These are phyloP conservation scores for Sporobolomyces phaffii DNA, from an alignment of 768 basidiomycete genomes.

Conservation along the genomic window DNA sequence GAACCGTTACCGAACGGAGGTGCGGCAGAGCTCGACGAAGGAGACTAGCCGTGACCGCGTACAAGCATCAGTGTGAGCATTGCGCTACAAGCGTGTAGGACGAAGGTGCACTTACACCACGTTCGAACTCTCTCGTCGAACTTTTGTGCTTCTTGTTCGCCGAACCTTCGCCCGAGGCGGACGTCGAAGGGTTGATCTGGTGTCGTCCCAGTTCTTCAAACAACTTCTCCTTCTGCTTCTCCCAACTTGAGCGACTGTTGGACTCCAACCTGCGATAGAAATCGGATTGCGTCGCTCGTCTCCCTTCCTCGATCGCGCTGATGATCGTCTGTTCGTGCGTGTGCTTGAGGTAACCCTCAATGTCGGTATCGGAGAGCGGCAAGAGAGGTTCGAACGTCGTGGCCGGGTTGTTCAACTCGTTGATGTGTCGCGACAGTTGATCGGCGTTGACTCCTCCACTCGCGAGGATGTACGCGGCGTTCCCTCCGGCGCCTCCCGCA, in stretches of 20 bases:
- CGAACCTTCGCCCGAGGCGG: not conserved
- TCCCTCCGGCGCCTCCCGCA: not conserved
- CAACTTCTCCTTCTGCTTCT: constrained; percentile 77
- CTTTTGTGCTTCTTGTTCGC: not conserved
- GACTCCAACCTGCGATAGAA: constrained; percentile 77
- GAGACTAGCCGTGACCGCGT: not conserved
- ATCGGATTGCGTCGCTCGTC: constrained; percentile 74
- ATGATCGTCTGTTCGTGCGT: constrained; percentile 92
- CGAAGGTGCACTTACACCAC: constrained; percentile 7
- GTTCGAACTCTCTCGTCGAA: constrained; percentile 26
- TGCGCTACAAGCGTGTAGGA: not conserved
- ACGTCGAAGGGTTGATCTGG: constrained; percentile 6
- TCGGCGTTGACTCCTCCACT: constrained; percentile 89
- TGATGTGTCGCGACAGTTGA: constrained; percentile 74
- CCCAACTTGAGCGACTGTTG: constrained; percentile 73
- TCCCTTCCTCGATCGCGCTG: constrained; percentile 83
- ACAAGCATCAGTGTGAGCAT: no score
- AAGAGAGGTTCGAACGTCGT: constrained; percentile 83
- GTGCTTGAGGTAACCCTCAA: constrained; percentile 87
- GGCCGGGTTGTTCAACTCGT: constrained; percentile 64
- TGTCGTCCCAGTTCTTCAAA: constrained; percentile 73
- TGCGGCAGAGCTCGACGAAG: not conserved
- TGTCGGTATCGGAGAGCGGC: constrained; percentile 87
- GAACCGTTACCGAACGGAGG: no score
- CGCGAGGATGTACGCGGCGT: constrained; percentile 73